phyloP scores from a whole-genome alignment of 768 basidiomycete genomes.

The Heimioporus sp. region DNA sequence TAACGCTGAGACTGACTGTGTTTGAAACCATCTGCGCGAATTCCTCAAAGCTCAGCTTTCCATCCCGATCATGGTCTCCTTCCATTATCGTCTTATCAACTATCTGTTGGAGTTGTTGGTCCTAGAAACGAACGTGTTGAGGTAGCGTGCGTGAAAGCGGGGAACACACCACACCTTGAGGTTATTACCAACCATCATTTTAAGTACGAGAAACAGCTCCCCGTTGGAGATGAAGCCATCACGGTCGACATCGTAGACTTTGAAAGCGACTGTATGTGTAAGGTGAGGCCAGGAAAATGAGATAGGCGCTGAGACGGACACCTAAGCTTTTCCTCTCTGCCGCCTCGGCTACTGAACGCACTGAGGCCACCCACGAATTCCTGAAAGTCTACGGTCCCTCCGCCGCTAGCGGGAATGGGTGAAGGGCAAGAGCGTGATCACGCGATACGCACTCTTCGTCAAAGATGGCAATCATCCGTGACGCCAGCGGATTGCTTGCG shows the following conservation, averaged over 20 bases:
- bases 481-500: conserved; percentile 94
- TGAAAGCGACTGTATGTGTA: conserved; percentile 84
- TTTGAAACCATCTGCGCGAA: conserved; percentile 96
- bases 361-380: conserved; percentile 98
- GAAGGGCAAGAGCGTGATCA: conserved; percentile 1
- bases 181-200: conserved; percentile 99
- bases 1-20: conserved; percentile 55
- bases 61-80: conserved; percentile 97
- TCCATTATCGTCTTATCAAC: conserved; percentile 99
- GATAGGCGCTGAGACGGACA: conserved; percentile 53
- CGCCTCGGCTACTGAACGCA: conserved; percentile 96
- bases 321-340: conserved; percentile 92
- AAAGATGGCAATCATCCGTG: conserved; percentile 98
- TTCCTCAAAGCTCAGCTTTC: conserved; percentile 96
- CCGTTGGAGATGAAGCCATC: conserved; percentile 98
- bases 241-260: conserved; percentile 98
- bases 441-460: conserved; percentile 86
- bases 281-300: not conserved
- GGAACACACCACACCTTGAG: conserved; percentile 64
- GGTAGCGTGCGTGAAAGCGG: not conserved
- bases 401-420: conserved; percentile 58
- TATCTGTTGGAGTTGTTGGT: conserved; percentile 98
- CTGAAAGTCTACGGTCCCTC: conserved; percentile 98
- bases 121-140: conserved; percentile 43
- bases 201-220: conserved; percentile 95